phyloP scores from a whole-genome alignment of 495 filamentous ascomycete genomes.

The Talaromyces adpressus region DNA sequence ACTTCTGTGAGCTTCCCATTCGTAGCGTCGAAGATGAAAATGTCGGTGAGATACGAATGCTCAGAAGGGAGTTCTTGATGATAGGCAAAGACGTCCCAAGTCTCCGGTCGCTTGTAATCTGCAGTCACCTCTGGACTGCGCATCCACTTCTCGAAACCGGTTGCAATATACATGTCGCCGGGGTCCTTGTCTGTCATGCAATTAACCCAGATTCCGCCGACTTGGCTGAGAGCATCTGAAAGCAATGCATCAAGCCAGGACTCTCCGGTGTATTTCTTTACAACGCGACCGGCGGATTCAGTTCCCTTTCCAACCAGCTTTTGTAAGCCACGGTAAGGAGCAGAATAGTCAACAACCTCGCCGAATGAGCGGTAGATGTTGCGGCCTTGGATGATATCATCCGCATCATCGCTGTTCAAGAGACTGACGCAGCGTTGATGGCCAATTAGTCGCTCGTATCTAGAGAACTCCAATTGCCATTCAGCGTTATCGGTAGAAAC shows the following conservation, averaged over 20 bases:
- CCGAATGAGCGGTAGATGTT: conserved; percentile 41
- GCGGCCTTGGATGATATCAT: conserved; percentile 42
- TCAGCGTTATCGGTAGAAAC: conserved; percentile 18
- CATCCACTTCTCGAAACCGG: conserved; percentile 39
- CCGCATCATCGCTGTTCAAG: conserved; percentile 27
- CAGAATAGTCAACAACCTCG: conserved; percentile 43
- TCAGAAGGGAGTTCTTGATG: conserved; percentile 27
- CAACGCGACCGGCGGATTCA: conserved; percentile 38
- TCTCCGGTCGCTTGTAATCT: conserved; percentile 17
- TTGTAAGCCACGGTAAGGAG: conserved; percentile 35
- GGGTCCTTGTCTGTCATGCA: conserved; percentile 37
- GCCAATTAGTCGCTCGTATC: conserved; percentile 34
- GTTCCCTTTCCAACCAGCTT: conserved; percentile 35
- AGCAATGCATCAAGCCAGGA: conserved; percentile 34
- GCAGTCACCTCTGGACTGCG: conserved; percentile 29
- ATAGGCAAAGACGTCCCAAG: conserved; percentile 38
- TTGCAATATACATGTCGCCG: conserved; percentile 42
- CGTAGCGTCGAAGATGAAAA: conserved; percentile 43
- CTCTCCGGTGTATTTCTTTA: conserved; percentile 25
- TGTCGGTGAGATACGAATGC: conserved; percentile 34
- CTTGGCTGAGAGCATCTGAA: conserved; percentile 40
- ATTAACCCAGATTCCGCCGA: conserved; percentile 46
- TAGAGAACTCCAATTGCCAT: conserved; percentile 28
- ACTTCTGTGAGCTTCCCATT: conserved; percentile 36
- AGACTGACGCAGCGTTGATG: conserved; percentile 32